These are phyloP conservation scores for Boletus rubropictus DNA, from an alignment of 768 basidiomycete species.

Conservation along the genomic window DNA sequence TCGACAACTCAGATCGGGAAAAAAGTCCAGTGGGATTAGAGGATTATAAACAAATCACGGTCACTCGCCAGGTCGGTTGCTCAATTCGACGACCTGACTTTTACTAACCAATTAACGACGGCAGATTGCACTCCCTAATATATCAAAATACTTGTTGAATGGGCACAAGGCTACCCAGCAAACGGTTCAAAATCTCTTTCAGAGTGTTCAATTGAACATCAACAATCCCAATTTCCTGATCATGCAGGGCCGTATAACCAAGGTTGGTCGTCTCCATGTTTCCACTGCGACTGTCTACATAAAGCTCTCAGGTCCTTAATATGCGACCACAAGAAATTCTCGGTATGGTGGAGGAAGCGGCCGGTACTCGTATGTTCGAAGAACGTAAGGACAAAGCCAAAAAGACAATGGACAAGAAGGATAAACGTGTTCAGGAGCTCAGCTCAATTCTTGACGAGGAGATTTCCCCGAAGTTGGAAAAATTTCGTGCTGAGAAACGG, in stretches of 20 bases:
- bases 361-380: conserved; percentile 98
- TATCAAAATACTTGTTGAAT: conserved; percentile 92
- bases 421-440: conserved; percentile 91
- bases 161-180: conserved; percentile 91
- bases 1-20: conserved; percentile 89
- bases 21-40: conserved; percentile 82
- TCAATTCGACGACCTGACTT: background rate
- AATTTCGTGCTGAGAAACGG: conserved; percentile 82
- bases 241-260: conserved; percentile 99
- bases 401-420: conserved; percentile 95
- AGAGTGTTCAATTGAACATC: conserved; percentile 96
- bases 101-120: background rate
- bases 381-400: conserved; percentile 95
- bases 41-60: conserved; percentile 82
- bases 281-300: background rate
- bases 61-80: conserved; percentile 82
- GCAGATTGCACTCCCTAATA: conserved; percentile 88
- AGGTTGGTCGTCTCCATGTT: conserved; percentile 43
- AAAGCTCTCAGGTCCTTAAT: conserved; percentile 60
- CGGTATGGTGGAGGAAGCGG: conserved; percentile 98
- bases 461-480: conserved; percentile 91
- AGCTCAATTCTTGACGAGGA: conserved; percentile 76
- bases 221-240: conserved; percentile 99
- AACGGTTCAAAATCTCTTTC: conserved; percentile 84
- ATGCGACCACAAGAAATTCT: conserved; percentile 98